These are phyloP conservation scores for Phytophthora ramorum DNA, from an alignment of 352 stramenopile species.

Conservation along the genomic window DNA sequence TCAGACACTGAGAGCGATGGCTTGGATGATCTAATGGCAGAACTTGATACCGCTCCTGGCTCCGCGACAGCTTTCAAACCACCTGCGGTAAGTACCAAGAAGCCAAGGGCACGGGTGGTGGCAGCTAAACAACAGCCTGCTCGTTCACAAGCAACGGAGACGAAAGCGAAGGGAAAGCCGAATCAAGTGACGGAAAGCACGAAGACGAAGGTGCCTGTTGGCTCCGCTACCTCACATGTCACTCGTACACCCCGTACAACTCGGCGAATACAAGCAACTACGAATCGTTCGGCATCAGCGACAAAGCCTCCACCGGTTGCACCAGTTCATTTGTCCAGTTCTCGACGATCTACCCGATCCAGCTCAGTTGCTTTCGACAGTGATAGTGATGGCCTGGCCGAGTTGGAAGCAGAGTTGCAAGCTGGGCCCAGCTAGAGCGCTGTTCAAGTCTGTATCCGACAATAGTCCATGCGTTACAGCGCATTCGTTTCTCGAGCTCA, in stretches of 20 bases:
- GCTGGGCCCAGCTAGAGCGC: constrained; percentile 11
- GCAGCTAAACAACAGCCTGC: constrained; percentile 11
- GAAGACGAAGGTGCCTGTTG: constrained; percentile 5
- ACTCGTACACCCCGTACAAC: constrained; percentile 7
- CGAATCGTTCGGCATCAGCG: background rate
- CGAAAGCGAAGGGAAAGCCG: background rate
- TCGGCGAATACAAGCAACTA: constrained; percentile 6
- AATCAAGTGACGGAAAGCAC: constrained; percentile 3
- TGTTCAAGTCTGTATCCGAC: background rate
- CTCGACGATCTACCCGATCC: constrained; percentile 32
- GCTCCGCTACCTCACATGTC: background rate
- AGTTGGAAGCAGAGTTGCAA: constrained; percentile 46
- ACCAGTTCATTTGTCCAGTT: constrained; percentile 10
- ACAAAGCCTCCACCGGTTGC: background rate
- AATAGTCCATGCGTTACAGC: constrained; percentile 24
- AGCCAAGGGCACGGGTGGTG: constrained; percentile 1
- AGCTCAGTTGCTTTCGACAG: constrained; percentile 41
- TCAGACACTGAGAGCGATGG: constrained; percentile 60
- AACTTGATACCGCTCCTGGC: constrained; percentile 37
- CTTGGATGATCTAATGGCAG: constrained; percentile 53
- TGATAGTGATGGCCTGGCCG: constrained; percentile 62
- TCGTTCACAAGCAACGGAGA: constrained; percentile 5
- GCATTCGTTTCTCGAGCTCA: constrained; percentile 8
- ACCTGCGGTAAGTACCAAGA: constrained; percentile 7
- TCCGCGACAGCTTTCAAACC: background rate